Conservation (phyloP, 2,329 filamentous ascomycete genomes). For the Incumbomyces lentus region DNA sequence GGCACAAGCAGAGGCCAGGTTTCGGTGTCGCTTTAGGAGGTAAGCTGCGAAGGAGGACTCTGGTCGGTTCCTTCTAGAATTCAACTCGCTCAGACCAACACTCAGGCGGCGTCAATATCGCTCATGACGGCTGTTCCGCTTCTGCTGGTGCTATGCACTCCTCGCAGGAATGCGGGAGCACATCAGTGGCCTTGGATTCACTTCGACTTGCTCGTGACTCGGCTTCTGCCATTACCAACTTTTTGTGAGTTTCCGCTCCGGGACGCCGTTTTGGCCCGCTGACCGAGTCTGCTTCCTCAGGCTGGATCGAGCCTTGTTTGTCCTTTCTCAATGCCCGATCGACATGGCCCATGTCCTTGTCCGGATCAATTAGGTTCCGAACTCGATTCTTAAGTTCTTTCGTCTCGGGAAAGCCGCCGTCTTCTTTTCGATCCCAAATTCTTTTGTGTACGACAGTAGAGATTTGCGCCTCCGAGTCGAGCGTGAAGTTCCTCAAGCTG, state of each 20-base stretch:
- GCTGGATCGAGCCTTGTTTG: not conserved
- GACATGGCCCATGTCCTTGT: slow-evolving; percentile 69
- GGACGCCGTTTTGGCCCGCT: too few relatives aligned
- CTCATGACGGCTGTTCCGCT: not conserved
- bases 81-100: too few relatives aligned
- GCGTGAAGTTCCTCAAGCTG: slow-evolving; percentile 3
- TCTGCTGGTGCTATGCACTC: not conserved
- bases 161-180: not conserved
- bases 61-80: too few relatives aligned
- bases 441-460: slow-evolving; percentile 37
- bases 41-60: too few relatives aligned
- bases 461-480: slow-evolving; percentile 6
- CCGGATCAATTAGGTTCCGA: slow-evolving; percentile 70
- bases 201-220: not conserved
- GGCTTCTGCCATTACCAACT: not conserved
- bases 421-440: slow-evolving; percentile 78
- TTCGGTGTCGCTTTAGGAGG: too few relatives aligned
- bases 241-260: not conserved
- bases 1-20: too few relatives aligned
- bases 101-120: not conserved
- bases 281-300: not conserved
- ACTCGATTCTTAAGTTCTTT: slow-evolving; percentile 82
- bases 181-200: not conserved
- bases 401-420: slow-evolving; percentile 88
- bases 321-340: slow-evolving; percentile 42